These are phyloP conservation scores for Candolleomyces efflorescens DNA, from an alignment of 768 basidiomycete species.

Conservation along the genomic window DNA sequence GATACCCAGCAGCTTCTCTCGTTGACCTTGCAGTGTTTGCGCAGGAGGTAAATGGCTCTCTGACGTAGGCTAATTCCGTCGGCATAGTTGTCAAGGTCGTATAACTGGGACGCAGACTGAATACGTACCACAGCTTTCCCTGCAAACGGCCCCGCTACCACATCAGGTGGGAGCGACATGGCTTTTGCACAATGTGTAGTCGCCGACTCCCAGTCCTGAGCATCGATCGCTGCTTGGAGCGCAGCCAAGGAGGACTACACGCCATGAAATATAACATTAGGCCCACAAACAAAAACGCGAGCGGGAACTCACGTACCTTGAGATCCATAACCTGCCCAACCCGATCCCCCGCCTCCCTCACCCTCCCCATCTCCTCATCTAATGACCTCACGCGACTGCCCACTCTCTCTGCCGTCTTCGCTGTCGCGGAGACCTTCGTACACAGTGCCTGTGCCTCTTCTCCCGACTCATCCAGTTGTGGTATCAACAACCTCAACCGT, in stretches of 20 bases:
- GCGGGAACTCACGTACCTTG: constrained; percentile 50
- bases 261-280: constrained; percentile 3
- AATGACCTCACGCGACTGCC: constrained; percentile 86
- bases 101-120: too few species aligned
- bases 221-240: constrained; percentile 72
- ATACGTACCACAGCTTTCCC: constrained; percentile 76
- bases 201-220: constrained; percentile 94
- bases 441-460: constrained; percentile 52
- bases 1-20: constrained; percentile 68
- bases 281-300: not conserved
- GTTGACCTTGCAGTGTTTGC: constrained; percentile 73
- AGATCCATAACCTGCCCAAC: constrained; percentile 94
- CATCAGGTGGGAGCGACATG: constrained; percentile 75
- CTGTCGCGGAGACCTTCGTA: constrained; percentile 63
- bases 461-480: constrained; percentile 60
- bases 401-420: constrained; percentile 79
- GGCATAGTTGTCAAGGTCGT: not conserved
- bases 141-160: constrained; percentile 82
- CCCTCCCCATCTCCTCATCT: constrained; percentile 91
- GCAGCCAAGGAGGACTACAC: constrained; percentile 35
- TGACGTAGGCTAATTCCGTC: constrained; percentile 69
- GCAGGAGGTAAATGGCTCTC: constrained; percentile 83
- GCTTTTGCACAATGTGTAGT: constrained; percentile 87
- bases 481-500: constrained; percentile 56
- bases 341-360: constrained; percentile 86